These are phyloP conservation scores for Fagus crenata DNA, from an alignment of 306 rosid species.

Conservation along the genomic window DNA sequence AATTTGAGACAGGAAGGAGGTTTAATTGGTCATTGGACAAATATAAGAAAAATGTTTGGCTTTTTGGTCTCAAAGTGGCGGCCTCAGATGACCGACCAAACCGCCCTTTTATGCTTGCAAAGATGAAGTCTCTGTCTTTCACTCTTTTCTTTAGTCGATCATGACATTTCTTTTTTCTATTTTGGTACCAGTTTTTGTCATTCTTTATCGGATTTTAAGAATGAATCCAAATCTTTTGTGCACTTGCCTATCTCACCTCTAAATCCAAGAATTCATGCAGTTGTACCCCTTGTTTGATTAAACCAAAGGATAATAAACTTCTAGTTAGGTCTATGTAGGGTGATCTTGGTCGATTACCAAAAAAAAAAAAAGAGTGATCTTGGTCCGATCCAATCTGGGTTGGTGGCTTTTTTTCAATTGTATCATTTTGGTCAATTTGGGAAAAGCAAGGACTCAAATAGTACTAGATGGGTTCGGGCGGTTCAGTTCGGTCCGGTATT, in stretches of 20 bases:
- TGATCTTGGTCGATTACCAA: too few species aligned
- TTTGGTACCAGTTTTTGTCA: not conserved
- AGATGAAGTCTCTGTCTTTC: slow-evolving; percentile 32
- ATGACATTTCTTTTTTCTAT: slow-evolving; percentile 19
- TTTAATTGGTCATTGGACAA: slow-evolving; percentile 16
- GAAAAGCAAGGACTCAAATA: too few species aligned
- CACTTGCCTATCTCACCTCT: not conserved
- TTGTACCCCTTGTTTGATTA: not conserved
- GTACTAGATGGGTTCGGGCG: too few species aligned
- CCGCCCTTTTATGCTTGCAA: slow-evolving; percentile 54
- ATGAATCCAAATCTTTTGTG: not conserved
- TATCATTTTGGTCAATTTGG: too few species aligned
- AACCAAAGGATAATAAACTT: not conserved
- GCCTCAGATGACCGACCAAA: slow-evolving; percentile 71
- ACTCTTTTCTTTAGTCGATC: slow-evolving; percentile 34
- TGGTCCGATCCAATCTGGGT: too few species aligned
- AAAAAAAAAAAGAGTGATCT: not conserved
- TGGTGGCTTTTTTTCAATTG: too few species aligned
- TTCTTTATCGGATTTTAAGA: not conserved
- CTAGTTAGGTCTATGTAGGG: not conserved
- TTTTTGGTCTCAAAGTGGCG: slow-evolving; percentile 54
- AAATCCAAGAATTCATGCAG: not conserved
- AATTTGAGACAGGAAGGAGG: slow-evolving; percentile 29
- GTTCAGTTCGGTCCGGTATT: too few species aligned
- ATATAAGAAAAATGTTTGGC: not conserved